phyloP scores from a whole-genome alignment of 164 flowering plant species.

The Buxus sempervirens region DNA sequence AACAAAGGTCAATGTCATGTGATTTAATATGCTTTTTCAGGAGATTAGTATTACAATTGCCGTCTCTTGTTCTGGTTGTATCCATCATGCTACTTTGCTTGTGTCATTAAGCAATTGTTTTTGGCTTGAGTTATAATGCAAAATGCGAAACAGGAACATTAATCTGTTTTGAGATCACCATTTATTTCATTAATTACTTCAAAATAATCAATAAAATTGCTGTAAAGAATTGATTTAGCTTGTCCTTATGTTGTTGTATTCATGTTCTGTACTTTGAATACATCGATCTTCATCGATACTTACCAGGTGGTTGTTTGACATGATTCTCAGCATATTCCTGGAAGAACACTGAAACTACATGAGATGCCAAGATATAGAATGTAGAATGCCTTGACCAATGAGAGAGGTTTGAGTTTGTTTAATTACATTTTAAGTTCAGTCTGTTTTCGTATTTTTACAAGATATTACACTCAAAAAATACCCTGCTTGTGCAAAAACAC shows the following conservation, averaged over 20 bases:
- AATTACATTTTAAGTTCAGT: neutral
- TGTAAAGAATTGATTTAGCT: neutral
- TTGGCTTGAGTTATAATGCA: neutral
- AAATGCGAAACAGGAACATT: neutral
- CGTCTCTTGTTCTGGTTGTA: conserved; percentile 26
- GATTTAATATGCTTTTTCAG: neutral
- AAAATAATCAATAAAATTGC: conserved; percentile 1
- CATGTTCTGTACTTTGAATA: conserved; percentile 20
- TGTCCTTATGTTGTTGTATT: conserved; percentile 24
- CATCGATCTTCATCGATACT: conserved; percentile 36
- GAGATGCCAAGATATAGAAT: neutral
- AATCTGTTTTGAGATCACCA: conserved; percentile 12
- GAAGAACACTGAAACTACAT: neutral
- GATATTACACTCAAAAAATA: too few species aligned
- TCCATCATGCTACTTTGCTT: conserved; percentile 23
- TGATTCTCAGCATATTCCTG: neutral
- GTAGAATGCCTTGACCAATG: conserved; percentile 12
- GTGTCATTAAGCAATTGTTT: conserved; percentile 22
- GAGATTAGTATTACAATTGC: conserved; percentile 11
- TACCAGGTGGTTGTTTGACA: conserved; percentile 20
- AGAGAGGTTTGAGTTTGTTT: too few species aligned
- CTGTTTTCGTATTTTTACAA: too few species aligned
- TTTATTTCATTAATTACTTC: too few species aligned
- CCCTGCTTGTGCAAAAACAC: too few species aligned
- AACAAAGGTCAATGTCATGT: conserved; percentile 12